Evolutionary conservation across 495 filamentous ascomycete species (phyloP).

Genomic region (Aspergillus wentii): DNA sequence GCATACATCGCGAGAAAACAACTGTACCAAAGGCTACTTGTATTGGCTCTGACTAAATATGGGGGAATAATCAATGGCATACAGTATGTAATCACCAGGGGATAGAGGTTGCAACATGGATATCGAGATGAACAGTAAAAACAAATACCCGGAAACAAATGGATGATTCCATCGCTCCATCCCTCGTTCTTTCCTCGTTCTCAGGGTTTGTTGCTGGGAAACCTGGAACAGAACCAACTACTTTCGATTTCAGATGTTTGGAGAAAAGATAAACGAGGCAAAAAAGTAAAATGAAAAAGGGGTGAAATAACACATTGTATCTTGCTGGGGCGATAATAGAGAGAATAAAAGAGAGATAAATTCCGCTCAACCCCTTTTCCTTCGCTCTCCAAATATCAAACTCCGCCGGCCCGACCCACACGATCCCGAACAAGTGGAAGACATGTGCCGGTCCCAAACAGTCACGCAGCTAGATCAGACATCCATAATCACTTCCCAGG

Average conservation of each 20-base stretch:
- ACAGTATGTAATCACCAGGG: too few relatives aligned
- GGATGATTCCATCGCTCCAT: too few relatives aligned
- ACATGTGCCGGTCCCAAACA: conserved; percentile 37
- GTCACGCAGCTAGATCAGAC: conserved; percentile 40
- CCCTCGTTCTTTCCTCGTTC: too few relatives aligned
- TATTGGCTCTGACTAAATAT: too few relatives aligned
- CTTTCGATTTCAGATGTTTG: neutral
- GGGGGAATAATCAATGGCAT: too few relatives aligned
- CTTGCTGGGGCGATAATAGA: conserved; percentile 47
- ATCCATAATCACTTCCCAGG: conserved; percentile 36
- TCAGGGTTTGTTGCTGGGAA: too few relatives aligned
- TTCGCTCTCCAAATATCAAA: conserved; percentile 49
- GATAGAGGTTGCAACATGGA: too few relatives aligned
- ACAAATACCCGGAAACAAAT: too few relatives aligned
- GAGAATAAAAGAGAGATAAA: conserved; percentile 46
- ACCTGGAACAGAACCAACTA: too few relatives aligned
- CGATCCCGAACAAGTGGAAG: conserved; percentile 36
- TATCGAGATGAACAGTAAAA: too few relatives aligned
- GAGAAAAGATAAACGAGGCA: conserved; percentile 5
- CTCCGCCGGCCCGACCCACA: conserved; percentile 44
- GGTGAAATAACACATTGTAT: conserved; percentile 37
- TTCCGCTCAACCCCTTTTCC: conserved; percentile 44
- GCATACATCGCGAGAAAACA: too few relatives aligned
- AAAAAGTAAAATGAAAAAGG: conserved; percentile 28
- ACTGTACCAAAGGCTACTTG: too few relatives aligned